Base-by-base conservation (phyloP, 495 filamentous ascomycete genomes). In the Lophiostoma macrostomum region DNA sequence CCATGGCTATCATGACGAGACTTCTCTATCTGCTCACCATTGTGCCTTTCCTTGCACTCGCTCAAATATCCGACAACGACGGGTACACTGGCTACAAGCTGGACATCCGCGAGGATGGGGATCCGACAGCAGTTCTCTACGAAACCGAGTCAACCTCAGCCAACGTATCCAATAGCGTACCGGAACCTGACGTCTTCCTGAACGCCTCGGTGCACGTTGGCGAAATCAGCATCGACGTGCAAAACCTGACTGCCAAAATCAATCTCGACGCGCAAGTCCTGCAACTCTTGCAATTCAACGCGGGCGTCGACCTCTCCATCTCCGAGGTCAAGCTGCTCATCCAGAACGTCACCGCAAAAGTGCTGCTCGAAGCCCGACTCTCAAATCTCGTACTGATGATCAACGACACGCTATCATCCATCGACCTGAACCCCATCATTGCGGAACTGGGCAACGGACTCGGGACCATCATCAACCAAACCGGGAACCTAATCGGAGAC, bases 191-290 rank as follows among this genome's bases (percentile, higher is more conserved):
- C 50, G 75, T 82, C 29, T 80, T 73, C 56, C 73, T 80, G 37
- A 80, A 80, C 60, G 78, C 78, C 3, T 69, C 68, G 0, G 75
- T 81, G 0, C 67, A 68, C 16, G 76, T 81, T 8, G 71, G 73
- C 16, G 68, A 73, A 50, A 80, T 81, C 64, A 64, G 71, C 60
- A 72, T 81, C 22, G 60, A 71, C 28, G 79, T 81, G 14, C 64
- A 73, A 41, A 82, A 82, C 64, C 69, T 82, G 50, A 80, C 77
- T 7, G 79, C 79, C 35, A 78, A 81, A 56, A 70, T 82, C 63
- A 82, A 82, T 65, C 64, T 82, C 30, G 76, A 79, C 52, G 77
- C 76, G 8, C 71, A 78, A 58, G 79, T 82, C 6, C 67, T 80
- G 40, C 71, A 72, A 43, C 69, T 81, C 25, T 72, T 82, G 29